phyloP scores from a whole-genome alignment of 2,329 filamentous ascomycete species.

The Cryoendolithus antarcticus region DNA sequence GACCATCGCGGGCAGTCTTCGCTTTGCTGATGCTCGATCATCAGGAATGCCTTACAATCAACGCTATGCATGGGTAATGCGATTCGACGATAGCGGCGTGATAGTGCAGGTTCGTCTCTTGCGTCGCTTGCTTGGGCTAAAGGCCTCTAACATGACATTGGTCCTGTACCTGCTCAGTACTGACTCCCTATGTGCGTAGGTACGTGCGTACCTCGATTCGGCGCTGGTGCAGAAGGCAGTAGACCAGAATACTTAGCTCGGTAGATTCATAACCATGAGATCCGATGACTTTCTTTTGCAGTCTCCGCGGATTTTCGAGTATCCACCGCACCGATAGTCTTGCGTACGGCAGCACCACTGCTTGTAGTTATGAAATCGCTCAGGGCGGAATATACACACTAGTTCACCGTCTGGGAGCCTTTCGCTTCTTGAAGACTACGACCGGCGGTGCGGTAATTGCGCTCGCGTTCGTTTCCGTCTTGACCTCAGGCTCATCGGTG shows the following conservation, averaged over 20 bases:
- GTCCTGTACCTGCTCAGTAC: too few relatives aligned
- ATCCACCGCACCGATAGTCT: too few relatives aligned
- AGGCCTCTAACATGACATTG: too few relatives aligned
- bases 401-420: constrained; percentile 29
- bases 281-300: too few relatives aligned
- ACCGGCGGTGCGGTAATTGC: constrained; percentile 29
- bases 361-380: too few relatives aligned
- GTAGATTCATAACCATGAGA: too few relatives aligned
- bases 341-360: too few relatives aligned
- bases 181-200: constrained; percentile 3
- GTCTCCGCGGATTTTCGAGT: too few relatives aligned
- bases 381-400: not conserved
- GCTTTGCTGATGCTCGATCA: not conserved
- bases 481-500: not conserved
- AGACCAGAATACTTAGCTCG: constrained; percentile 3
- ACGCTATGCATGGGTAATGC: constrained; percentile 17
- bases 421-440: constrained; percentile 70
- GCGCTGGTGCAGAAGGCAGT: constrained; percentile 10
- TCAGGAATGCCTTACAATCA: constrained; percentile 10
- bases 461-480: constrained; percentile 18
- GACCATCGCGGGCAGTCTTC: too few relatives aligned
- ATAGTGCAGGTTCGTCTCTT: constrained; percentile 13
- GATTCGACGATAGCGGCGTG: constrained; percentile 15
- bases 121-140: too few relatives aligned
- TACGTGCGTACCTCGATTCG: constrained; percentile 11